Evolutionary conservation across 1,139 yeast genomes (phyloP).

Genomic region (Candida sanyaensis): DNA sequence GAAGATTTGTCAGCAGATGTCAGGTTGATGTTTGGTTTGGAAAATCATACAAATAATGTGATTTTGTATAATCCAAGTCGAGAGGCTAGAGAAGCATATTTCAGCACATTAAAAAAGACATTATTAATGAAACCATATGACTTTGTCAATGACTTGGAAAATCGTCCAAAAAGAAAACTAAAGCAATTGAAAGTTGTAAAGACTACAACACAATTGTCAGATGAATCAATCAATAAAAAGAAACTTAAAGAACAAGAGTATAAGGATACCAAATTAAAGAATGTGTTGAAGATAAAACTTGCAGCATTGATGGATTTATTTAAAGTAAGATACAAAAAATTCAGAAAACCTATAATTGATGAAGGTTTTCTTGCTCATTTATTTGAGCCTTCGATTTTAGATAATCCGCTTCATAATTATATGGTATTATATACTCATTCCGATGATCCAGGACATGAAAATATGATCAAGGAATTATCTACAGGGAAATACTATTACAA

Average conservation of each 20-base stretch:
- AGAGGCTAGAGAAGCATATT: conserved; percentile 50
- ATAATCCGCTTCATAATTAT: conserved; percentile 35
- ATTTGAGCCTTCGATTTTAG: conserved; percentile 59
- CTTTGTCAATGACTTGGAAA: conserved; percentile 51
- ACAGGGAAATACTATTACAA: conserved; percentile 77
- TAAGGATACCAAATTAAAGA: conserved; percentile 79
- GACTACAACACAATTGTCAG: conserved; percentile 4
- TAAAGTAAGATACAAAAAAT: conserved; percentile 82
- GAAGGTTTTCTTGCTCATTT: conserved; percentile 72
- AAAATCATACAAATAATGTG: conserved; percentile 47
- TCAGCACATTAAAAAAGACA: conserved; percentile 55
- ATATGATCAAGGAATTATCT: conserved; percentile 76
- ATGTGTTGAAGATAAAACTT: conserved; percentile 78
- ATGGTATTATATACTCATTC: conserved; percentile 55
- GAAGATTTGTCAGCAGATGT: conserved; percentile 36
- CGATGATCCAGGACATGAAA: conserved; percentile 50
- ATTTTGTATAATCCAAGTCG: conserved; percentile 44
- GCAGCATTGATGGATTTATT: conserved; percentile 89
- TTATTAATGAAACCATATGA: conserved; percentile 68
- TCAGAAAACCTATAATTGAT: conserved; percentile 87
- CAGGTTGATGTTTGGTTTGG: conserved; percentile 55
- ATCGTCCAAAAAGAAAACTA: conserved; percentile 52
- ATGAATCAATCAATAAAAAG: conserved; percentile 26
- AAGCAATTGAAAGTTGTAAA: conserved; percentile 34
- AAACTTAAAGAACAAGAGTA: conserved; percentile 56